phyloP scores from a whole-genome alignment of 352 stramenopile species.

The Detonula confervacea region DNA sequence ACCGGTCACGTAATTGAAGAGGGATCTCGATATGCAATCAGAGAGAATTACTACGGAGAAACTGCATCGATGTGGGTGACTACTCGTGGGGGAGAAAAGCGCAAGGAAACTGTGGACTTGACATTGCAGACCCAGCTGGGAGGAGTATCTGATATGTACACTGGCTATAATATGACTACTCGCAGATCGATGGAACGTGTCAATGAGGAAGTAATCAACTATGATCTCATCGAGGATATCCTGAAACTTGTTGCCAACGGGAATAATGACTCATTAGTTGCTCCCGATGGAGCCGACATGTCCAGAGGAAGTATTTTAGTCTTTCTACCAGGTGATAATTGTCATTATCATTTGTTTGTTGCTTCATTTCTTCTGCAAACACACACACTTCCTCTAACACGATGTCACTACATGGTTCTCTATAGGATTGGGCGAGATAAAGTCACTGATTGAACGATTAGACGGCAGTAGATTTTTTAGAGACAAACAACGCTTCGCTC shows the following conservation, averaged over 20 bases:
- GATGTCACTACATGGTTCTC: neutral
- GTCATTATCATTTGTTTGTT: neutral
- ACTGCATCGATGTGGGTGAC: slow-evolving; percentile 65
- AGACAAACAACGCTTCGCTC: slow-evolving; percentile 44
- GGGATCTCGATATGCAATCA: slow-evolving; percentile 65
- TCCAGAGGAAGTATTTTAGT: slow-evolving; percentile 70
- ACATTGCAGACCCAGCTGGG: slow-evolving; percentile 16
- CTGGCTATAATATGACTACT: slow-evolving; percentile 71
- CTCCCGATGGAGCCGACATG: slow-evolving; percentile 59
- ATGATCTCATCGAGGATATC: slow-evolving; percentile 82
- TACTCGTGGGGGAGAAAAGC: slow-evolving; percentile 62
- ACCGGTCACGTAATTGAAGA: slow-evolving; percentile 81
- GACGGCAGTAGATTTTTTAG: slow-evolving; percentile 55
- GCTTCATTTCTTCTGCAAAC: neutral
- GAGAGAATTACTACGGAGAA: slow-evolving; percentile 33
- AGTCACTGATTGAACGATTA: slow-evolving; percentile 63
- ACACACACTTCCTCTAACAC: neutral
- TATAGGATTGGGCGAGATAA: slow-evolving; percentile 80
- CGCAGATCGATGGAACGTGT: slow-evolving; percentile 72
- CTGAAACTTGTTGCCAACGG: slow-evolving; percentile 56
- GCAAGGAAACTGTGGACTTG: slow-evolving; percentile 62
- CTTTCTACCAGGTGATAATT: slow-evolving; percentile 67
- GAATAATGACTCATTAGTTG: slow-evolving; percentile 37
- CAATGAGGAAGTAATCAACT: slow-evolving; percentile 80
- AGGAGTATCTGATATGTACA: slow-evolving; percentile 60